These are phyloP conservation scores for Hypoxylon sp. DNA, from an alignment of 2,329 filamentous ascomycete genomes.

Conservation along the genomic window DNA sequence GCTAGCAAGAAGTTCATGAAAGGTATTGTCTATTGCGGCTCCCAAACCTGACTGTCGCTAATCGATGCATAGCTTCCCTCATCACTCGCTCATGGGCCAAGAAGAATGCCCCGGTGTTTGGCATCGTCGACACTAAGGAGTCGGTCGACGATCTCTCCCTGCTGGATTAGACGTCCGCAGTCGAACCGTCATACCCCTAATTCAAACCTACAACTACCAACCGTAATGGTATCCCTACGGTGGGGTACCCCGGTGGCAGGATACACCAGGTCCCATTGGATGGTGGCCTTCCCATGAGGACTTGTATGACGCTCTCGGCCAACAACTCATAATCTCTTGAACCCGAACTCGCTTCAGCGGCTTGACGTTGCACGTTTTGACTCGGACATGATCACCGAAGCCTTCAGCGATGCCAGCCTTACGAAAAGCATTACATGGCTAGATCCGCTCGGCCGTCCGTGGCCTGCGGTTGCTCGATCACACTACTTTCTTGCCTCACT, in stretches of 20 bases:
- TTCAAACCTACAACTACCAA: conserved; percentile 18
- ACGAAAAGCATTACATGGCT: conserved; percentile 11
- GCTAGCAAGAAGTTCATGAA: conserved; percentile 99
- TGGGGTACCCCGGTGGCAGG: conserved; percentile 38
- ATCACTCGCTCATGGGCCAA: conserved; percentile 93
- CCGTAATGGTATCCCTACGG: conserved; percentile 38
- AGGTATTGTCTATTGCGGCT: conserved; percentile 64
- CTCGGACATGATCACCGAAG: conserved; percentile 18
- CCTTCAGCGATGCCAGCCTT: conserved; percentile 11
- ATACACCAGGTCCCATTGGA: conserved; percentile 44
- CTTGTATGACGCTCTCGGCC: conserved; percentile 40
- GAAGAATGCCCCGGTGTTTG: conserved; percentile 70
- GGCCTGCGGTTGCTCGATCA: conserved; percentile 36
- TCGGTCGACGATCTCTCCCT: conserved; percentile 58
- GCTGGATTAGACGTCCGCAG: conserved; percentile 21
- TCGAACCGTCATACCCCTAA: conserved; percentile 4
- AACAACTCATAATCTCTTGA: conserved; percentile 34
- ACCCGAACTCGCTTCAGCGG: conserved; percentile 13
- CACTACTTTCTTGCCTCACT: conserved; percentile 31
- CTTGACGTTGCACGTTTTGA: conserved; percentile 18
- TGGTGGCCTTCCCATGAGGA: conserved; percentile 42
- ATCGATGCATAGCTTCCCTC: conserved; percentile 74
- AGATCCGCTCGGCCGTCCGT: conserved; percentile 9
- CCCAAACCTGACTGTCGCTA: conserved; percentile 38
- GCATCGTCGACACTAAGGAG: conserved; percentile 59